Conservation (phyloP, 768 basidiomycete species). For the Coprinopsis sp. region DNA sequence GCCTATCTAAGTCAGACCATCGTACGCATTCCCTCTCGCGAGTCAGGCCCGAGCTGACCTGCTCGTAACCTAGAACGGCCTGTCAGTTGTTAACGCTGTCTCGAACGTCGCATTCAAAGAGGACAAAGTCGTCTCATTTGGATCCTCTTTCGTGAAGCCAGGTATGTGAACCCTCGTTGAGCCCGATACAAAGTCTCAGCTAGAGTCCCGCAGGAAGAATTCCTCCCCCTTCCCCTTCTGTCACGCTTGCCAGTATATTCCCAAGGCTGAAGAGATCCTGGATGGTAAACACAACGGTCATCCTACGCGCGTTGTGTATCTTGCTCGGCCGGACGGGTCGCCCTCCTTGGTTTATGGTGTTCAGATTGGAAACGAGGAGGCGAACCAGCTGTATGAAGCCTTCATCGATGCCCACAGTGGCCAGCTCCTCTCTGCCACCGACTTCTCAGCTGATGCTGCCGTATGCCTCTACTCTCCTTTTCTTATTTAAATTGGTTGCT, state of each 20-base stretch:
- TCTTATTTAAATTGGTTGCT: neutral
- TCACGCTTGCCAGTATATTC: constrained; percentile 26
- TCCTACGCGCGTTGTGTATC: constrained; percentile 34
- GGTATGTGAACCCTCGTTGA: constrained; percentile 12
- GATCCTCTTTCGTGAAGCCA: constrained; percentile 24
- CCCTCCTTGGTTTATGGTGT: constrained; percentile 34
- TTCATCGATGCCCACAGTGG: constrained; percentile 50
- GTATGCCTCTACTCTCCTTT: constrained; percentile 18
- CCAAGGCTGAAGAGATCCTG: constrained; percentile 15
- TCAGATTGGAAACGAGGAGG: constrained; percentile 26
- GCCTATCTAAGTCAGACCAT: constrained; percentile 6
- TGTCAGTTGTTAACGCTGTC: constrained; percentile 30
- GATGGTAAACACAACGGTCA: constrained; percentile 31
- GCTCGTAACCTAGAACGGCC: constrained; percentile 21
- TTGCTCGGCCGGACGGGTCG: constrained; percentile 32
- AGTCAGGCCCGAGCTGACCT: no score
- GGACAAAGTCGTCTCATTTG: constrained; percentile 25
- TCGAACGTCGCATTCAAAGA: constrained; percentile 31
- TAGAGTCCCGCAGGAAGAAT: constrained; percentile 23
- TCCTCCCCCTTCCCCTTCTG: constrained; percentile 27
- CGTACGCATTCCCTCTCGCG: neutral
- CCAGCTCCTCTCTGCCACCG: constrained; percentile 43
- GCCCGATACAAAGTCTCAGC: neutral
- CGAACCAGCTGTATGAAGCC: constrained; percentile 49
- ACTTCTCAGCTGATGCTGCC: constrained; percentile 44